Percentiles rank a stretch among this genome's conserved stretches.
Evolutionary conservation across 495 filamentous ascomycete genomes (phyloP).

Genomic region (Penicillium salamii): DNA sequence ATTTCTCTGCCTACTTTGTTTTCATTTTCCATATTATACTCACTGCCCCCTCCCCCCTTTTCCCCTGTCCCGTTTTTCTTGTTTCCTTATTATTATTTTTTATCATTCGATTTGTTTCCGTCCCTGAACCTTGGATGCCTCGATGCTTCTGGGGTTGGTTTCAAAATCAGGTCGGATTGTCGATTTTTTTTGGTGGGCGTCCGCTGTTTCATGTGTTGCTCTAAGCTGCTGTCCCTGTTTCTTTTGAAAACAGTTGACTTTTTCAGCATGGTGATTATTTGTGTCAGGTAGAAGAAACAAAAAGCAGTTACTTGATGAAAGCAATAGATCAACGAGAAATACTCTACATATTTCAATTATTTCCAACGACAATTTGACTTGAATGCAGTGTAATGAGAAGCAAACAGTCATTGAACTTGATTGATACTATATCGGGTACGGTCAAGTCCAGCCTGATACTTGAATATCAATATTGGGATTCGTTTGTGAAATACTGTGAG

Average conservation of each 20-base stretch:
- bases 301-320: conserved; percentile 32
- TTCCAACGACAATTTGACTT: neutral
- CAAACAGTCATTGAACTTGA: too few species aligned
- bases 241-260: conserved; percentile 12
- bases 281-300: conserved; percentile 23
- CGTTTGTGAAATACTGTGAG: too few species aligned
- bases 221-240: conserved; percentile 21
- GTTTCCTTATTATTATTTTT: conserved; percentile 19
- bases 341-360: conserved; percentile 6
- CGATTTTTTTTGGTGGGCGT: conserved; percentile 26
- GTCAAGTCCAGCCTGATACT: too few species aligned
- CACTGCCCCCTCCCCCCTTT: conserved; percentile 13
- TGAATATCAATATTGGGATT: too few species aligned
- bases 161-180: conserved; percentile 37
- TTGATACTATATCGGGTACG: too few species aligned
- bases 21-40: conserved; percentile 20
- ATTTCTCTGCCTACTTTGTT: conserved; percentile 22
- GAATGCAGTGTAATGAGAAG: too few species aligned
- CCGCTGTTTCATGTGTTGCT: conserved; percentile 24
- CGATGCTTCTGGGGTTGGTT: conserved; percentile 13
- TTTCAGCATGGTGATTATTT: conserved; percentile 16
- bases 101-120: conserved; percentile 20
- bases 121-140: conserved; percentile 16
- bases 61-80: conserved; percentile 17
- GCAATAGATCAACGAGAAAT: conserved; percentile 28